Evolutionary conservation across 75 land plant genomes (phyloP).

Genomic region (Ceratopteris richardii): DNA sequence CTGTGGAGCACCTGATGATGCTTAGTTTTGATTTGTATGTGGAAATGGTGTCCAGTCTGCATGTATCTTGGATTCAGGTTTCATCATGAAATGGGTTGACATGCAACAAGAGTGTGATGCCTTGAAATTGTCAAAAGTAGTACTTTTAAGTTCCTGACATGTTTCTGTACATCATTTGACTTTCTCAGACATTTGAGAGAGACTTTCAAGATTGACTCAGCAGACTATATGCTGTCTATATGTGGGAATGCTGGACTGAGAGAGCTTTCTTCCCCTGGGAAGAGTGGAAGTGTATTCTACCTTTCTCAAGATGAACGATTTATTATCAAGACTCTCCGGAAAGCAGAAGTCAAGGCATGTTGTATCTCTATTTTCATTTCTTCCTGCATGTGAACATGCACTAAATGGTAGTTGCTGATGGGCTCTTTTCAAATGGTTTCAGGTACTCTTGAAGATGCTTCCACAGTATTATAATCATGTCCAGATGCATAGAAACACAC

Average conservation of each 20-base stretch:
- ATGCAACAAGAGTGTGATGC: too few relatives aligned
- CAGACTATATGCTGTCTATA: conserved; percentile 17
- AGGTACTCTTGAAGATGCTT: conserved; percentile 93
- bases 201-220: conserved; percentile 12
- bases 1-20: too few relatives aligned
- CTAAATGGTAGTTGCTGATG: not conserved
- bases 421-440: conserved; percentile 2
- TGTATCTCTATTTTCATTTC: too few relatives aligned
- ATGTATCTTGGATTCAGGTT: too few relatives aligned
- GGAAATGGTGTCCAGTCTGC: too few relatives aligned
- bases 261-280: conserved; percentile 95
- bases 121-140: too few relatives aligned
- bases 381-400: not conserved
- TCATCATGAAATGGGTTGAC: too few relatives aligned
- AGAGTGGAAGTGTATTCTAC: conserved; percentile 97
- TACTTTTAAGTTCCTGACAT: too few relatives aligned
- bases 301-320: conserved; percentile 95
- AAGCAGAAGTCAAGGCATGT: conserved; percentile 82
- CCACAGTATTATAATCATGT: conserved; percentile 83
- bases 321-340: conserved; percentile 88
- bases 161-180: not conserved
- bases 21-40: too few relatives aligned
- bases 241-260: conserved; percentile 65
- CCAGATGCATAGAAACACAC: conserved; percentile 73
- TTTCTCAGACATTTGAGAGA: conserved; percentile 15